Percentiles rank a stretch among this genome's conserved stretches.
Evolutionary conservation across 768 basidiomycete species (phyloP).

Genomic region (Calocera viscosa): DNA sequence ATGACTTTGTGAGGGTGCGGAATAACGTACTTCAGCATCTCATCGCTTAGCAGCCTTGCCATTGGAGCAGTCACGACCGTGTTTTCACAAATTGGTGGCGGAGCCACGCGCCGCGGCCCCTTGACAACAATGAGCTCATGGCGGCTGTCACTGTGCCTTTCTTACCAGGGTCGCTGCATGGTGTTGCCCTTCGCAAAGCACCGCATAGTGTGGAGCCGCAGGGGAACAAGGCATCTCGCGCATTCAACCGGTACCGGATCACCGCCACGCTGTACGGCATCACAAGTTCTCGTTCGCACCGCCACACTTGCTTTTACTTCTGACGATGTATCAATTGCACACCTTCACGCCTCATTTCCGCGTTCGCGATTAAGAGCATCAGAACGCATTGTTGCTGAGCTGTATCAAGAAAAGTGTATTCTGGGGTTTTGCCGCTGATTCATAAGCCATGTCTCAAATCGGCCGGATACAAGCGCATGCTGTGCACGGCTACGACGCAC

Average conservation of each 20-base stretch:
- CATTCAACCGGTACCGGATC: constrained; percentile 8
- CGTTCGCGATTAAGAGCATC: neutral
- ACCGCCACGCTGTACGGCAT: constrained; percentile 7
- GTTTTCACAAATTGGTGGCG: too few relatives aligned
- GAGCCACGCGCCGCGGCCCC: neutral
- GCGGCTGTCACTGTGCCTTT: neutral
- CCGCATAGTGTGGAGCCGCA: neutral
- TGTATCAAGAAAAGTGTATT: constrained; percentile 2
- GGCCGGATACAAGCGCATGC: constrained; percentile 2
- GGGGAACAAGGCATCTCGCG: neutral
- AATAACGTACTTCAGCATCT: too few relatives aligned
- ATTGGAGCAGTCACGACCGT: too few relatives aligned
- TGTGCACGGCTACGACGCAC: constrained; percentile 7
- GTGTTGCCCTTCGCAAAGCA: too few relatives aligned
- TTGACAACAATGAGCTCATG: constrained; percentile 6
- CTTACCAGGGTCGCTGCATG: neutral
- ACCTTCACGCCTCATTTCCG: neutral
- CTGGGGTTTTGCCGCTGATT: constrained; percentile 1
- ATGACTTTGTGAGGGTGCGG: too few relatives aligned
- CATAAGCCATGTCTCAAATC: constrained; percentile 8
- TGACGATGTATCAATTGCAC: neutral
- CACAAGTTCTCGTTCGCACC: neutral
- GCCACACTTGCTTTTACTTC: neutral
- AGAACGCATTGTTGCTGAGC: neutral
- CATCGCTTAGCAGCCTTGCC: too few relatives aligned